Evolutionary conservation across 2,329 filamentous ascomycete genomes (phyloP), one percentile per base, ranked within the genome.

Genomic region (Pseudopithomyces maydicus): DNA sequence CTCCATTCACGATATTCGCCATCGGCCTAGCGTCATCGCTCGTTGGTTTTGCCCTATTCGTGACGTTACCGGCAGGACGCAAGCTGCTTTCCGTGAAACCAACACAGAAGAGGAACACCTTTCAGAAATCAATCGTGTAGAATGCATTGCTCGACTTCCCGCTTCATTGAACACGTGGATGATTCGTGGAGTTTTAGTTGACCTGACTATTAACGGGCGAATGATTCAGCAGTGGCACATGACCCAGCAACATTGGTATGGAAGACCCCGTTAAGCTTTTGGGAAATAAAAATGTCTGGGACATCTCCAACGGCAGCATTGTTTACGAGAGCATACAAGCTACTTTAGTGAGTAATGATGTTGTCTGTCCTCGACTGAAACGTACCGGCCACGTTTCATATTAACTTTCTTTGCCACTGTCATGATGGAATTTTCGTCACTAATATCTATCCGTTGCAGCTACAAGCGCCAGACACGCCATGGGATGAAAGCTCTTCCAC

Each of bases 371-470:
- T 29, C 26, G 36, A 22, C 19, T 12, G 32, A 19, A 1, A 41
- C 52, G 2, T 51, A 62, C 61, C 52, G 48, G 1, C 74, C 74
- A 58, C 74, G 62, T 38, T 62, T 61, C 14, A n/a, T 26, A 10
- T 58, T 23, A 1, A 72, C 70, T 3, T 59, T 43, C 22, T 68
- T 54, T 10, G 69, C 76, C 6, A 78, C 79, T 1, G 61, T 54
- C 7, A 54, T 53, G 57, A 82, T 78, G 44, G 76, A 79, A 6
- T 68, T 64, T 54, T 81, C 78, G 35, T 69, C 72, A 10, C 65
- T 73, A 12, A 81, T 67, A 62, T 82, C 78, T 29, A 82, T 70
- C 20, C 75, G 66, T 2, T 80, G 55, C 6, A 74, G 52, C 32
- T 78, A 74, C n/a, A 77, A 67, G 0, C 26, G 5, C 67, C 69